phyloP scores from a whole-genome alignment of 768 basidiomycete species.

The Lentinula aciculospora region DNA sequence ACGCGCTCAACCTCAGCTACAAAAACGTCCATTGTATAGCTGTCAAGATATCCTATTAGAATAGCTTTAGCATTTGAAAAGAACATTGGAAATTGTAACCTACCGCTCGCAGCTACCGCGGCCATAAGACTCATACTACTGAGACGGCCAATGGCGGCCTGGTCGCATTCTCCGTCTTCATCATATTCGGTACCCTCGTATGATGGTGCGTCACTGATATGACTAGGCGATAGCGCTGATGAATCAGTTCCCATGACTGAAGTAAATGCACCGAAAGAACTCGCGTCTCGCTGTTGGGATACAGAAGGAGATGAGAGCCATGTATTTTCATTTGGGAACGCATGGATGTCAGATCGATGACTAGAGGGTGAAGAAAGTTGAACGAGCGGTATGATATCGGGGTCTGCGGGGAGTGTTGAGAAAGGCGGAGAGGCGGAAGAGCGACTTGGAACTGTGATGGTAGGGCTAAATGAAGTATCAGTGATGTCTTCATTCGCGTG shows the following conservation, averaged over 20 bases:
- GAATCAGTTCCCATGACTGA: neutral
- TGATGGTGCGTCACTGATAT: neutral
- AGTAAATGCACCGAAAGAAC: neutral
- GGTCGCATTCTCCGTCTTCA: slow-evolving; percentile 47
- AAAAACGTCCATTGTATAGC: slow-evolving; percentile 55
- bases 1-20: slow-evolving; percentile 72
- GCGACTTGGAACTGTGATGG: too few relatives aligned
- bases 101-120: slow-evolving; percentile 75
- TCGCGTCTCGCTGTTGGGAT: neutral
- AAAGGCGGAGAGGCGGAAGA: too few relatives aligned
- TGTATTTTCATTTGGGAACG: neutral
- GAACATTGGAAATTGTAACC: slow-evolving; percentile 16
- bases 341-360: neutral
- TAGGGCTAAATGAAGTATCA: too few relatives aligned
- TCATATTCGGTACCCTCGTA: slow-evolving; percentile 17
- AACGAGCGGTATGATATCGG: too few relatives aligned
- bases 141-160: slow-evolving; percentile 79
- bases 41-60: slow-evolving; percentile 43
- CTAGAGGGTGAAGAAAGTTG: neutral
- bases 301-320: neutral
- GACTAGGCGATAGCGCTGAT: neutral
- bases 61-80: neutral
- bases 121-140: slow-evolving; percentile 94
- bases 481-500: too few relatives aligned
- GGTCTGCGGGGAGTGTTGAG: too few relatives aligned